Evolutionary conservation across 176 grass and related monocot genomes (phyloP), one percentile per base, ranked within the genome.

Genomic region (Paspalum vaginatum): DNA sequence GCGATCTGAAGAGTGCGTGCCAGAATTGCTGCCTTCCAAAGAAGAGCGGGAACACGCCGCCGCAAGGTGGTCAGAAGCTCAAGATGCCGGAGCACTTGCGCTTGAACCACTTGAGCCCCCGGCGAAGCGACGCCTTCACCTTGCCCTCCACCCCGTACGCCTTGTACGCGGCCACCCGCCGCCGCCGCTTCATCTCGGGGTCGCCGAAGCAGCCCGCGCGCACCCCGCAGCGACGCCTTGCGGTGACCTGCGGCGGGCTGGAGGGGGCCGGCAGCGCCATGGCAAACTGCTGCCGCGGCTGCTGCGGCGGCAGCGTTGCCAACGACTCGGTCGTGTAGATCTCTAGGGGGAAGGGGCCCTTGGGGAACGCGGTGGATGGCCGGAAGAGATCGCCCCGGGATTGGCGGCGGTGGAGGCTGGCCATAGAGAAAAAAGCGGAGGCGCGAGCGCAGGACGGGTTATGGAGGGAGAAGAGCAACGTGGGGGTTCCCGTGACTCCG

Each of bases 141-240:
- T 92, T 98, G 9, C 88, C 92, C 84, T 91, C 84, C 52, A 91
- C 78, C 9, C 54, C 85, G 66, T 94, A 98, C 64, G 81, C 85
- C 78, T 98, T 98, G 88, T 98, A 98, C 16, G 78, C 76, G 8
- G 81, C 88, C 0, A 98, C 88, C 44, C 95, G 64, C 44, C 86
- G 84, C 81, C 88, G 81, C 60, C 90, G 91, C 78, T 89, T 94
- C 85, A 91, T 85, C 92, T 98, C 92, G 9, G 92, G 92, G 74
- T 98, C 88, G 8, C 88, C 54, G 52, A 98, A 98, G 88, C 92
- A 92, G 6, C 91, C 75, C 25, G 50, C 16, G 55, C 59, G 81
- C 61, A 81, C 21, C 11, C 84, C 70, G 7, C 59, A 61, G 7
- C 84, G 54, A 64, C 38, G 81, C 72, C 38, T 41, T 21, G 11